Conservation (phyloP, 2,329 filamentous ascomycete species). For the Ceratocystis smalleyi region DNA sequence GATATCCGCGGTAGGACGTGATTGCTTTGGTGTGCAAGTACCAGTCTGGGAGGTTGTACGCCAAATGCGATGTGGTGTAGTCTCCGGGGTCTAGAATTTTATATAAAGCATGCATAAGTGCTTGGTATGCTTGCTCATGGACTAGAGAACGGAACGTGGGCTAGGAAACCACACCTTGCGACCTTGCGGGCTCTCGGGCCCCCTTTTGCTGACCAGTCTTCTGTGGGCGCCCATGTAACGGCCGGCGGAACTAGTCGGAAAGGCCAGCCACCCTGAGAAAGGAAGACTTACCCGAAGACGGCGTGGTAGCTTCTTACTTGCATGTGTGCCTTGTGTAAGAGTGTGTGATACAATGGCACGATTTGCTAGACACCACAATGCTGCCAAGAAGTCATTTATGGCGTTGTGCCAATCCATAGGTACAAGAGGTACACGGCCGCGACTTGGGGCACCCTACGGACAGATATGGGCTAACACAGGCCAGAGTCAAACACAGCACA, state of each 20-base stretch:
- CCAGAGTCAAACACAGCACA: background rate
- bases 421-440: background rate
- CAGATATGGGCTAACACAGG: background rate
- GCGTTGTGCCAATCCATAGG: background rate
- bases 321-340: background rate
- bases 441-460: background rate
- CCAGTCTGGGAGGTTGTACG: no score
- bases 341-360: background rate
- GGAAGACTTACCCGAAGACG: background rate
- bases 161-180: no score
- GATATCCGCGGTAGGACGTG: background rate
- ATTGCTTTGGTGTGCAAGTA: background rate
- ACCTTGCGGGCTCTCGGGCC: no score
- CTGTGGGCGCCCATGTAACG: background rate
- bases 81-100: no score
- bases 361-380: background rate
- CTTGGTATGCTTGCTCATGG: no score
- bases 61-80: background rate
- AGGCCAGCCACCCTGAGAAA: background rate
- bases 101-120: no score
- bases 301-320: background rate
- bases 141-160: no score
- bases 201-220: no score
- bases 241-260: background rate
- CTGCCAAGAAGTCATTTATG: background rate